Percentiles rank a stretch among this genome's conserved stretches.
These are phyloP conservation scores for Wickerhamiella galacta DNA, from an alignment of 805 yeast genomes.

Conservation along the genomic window DNA sequence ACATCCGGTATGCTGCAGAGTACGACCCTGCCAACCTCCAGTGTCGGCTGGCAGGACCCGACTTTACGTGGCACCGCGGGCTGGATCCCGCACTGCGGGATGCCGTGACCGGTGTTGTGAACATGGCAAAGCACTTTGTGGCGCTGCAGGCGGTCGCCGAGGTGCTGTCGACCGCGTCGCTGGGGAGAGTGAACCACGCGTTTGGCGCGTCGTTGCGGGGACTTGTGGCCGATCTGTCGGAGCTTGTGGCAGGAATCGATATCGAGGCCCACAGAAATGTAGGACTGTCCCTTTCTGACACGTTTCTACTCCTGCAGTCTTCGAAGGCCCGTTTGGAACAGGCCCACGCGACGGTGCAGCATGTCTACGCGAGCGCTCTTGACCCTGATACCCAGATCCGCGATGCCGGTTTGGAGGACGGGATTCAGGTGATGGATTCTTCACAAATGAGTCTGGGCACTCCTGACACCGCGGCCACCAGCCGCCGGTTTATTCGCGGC, in stretches of 20 bases:
- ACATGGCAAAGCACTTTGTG: slow-evolving; percentile 45
- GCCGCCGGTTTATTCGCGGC: slow-evolving; percentile 39
- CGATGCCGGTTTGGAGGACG: slow-evolving; percentile 22
- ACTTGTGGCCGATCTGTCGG: slow-evolving; percentile 24
- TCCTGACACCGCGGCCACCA: slow-evolving; percentile 13
- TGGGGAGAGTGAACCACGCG: slow-evolving; percentile 62
- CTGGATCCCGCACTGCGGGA: slow-evolving; percentile 62
- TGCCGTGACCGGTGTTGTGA: slow-evolving; percentile 42
- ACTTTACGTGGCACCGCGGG: slow-evolving; percentile 51
- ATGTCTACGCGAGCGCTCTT: slow-evolving; percentile 20
- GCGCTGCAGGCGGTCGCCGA: slow-evolving; percentile 46
- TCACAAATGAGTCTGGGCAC: too few relatives aligned
- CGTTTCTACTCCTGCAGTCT: slow-evolving; percentile 35
- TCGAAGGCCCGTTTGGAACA: slow-evolving; percentile 31
- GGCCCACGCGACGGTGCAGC: slow-evolving; percentile 38
- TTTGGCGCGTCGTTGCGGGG: slow-evolving; percentile 44
- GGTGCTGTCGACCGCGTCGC: slow-evolving; percentile 33
- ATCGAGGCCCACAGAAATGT: slow-evolving; percentile 32
- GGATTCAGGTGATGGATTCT: neutral
- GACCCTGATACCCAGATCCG: slow-evolving; percentile 27
- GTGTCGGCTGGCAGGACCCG: slow-evolving; percentile 48
- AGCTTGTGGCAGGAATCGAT: slow-evolving; percentile 29
- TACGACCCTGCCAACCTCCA: slow-evolving; percentile 33
- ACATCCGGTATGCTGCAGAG: slow-evolving; percentile 48
- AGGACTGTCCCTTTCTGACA: slow-evolving; percentile 38